These are phyloP conservation scores for Annulohypoxylon moriforme DNA, from an alignment of 495 filamentous ascomycete genomes.

Conservation along the genomic window DNA sequence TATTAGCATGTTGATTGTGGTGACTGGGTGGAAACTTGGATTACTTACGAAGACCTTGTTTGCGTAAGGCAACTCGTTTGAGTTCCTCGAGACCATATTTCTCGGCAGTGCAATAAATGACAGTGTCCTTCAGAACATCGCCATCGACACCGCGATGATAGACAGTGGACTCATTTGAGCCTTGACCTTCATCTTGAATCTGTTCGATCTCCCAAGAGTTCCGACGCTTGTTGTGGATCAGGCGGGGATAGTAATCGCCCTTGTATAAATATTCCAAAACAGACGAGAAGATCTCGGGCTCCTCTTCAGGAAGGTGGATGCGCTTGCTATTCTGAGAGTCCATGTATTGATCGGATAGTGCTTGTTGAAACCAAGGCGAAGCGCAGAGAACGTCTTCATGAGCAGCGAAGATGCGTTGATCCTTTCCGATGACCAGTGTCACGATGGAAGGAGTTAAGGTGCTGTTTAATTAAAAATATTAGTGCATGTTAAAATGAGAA, in stretches of 20 bases:
- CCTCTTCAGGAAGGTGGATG: slow-evolving; percentile 83
- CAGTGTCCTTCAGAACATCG: slow-evolving; percentile 84
- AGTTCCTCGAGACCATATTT: slow-evolving; percentile 84
- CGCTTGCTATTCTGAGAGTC: slow-evolving; percentile 69
- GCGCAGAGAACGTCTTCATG: slow-evolving; percentile 85
- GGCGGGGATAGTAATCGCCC: slow-evolving; percentile 87
- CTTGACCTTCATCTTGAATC: slow-evolving; percentile 54
- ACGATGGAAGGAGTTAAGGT: slow-evolving; percentile 76
- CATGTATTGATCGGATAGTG: slow-evolving; percentile 71
- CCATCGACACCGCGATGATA: slow-evolving; percentile 72
- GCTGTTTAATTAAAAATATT: slow-evolving; percentile 49
- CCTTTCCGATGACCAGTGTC: slow-evolving; percentile 80
- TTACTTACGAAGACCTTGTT: slow-evolving; percentile 77
- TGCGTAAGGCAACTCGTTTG: slow-evolving; percentile 83
- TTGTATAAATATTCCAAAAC: slow-evolving; percentile 93
- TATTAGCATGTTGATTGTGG: slow-evolving; percentile 27
- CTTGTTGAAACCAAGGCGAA: slow-evolving; percentile 78
- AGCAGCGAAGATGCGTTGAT: slow-evolving; percentile 86
- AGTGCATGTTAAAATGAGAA: slow-evolving; percentile 11
- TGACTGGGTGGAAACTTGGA: not conserved
- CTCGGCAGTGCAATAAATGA: slow-evolving; percentile 89
- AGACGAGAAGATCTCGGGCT: slow-evolving; percentile 89
- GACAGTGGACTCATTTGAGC: slow-evolving; percentile 70
- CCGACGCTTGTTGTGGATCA: slow-evolving; percentile 74
- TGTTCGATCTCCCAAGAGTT: slow-evolving; percentile 80